phyloP scores from a whole-genome alignment of 208 protist species.

The Crithidia mellificae region DNA sequence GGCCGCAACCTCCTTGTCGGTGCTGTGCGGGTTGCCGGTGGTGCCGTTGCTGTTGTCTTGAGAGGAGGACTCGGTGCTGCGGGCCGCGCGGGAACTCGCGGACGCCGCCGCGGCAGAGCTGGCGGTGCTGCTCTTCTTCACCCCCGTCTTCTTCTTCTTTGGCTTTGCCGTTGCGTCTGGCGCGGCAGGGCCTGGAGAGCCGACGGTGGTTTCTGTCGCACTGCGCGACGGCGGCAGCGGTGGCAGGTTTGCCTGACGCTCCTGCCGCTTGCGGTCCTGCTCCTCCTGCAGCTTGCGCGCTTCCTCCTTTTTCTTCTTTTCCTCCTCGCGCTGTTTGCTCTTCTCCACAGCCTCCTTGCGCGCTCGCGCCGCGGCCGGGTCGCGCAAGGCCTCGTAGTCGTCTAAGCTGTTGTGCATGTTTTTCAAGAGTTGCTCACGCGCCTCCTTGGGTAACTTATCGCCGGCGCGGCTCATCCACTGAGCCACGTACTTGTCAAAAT shows the following conservation, averaged over 20 bases:
- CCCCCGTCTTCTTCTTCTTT: not conserved
- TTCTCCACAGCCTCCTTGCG: constrained; percentile 16
- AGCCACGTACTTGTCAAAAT: constrained; percentile 68
- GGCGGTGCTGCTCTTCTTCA: not conserved
- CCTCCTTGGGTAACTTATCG: constrained; percentile 29
- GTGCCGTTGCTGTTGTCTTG: not conserved
- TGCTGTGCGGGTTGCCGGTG: not conserved
- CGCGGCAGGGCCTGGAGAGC: not conserved
- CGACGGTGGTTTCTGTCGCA: not conserved
- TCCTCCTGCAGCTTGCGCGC: constrained; percentile 11
- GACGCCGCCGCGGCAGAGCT: not conserved
- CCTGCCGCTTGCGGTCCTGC: constrained; percentile 16
- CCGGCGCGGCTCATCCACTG: constrained; percentile 47
- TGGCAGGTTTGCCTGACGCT: constrained; percentile 24
- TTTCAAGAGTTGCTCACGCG: constrained; percentile 46
- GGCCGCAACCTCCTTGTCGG: not conserved
- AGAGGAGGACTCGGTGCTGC: not conserved
- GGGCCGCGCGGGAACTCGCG: not conserved
- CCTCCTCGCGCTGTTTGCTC: constrained; percentile 14
- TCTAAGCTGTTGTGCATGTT: constrained; percentile 50
- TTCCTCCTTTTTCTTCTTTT: constrained; percentile 4
- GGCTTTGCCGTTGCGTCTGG: not conserved
- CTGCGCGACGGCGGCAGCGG: constrained; percentile 16
- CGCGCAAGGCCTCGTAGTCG: constrained; percentile 48
- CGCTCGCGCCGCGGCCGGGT: constrained; percentile 8